phyloP scores from a whole-genome alignment of 768 basidiomycete genomes.

The Candolleomyces eurysporus region DNA sequence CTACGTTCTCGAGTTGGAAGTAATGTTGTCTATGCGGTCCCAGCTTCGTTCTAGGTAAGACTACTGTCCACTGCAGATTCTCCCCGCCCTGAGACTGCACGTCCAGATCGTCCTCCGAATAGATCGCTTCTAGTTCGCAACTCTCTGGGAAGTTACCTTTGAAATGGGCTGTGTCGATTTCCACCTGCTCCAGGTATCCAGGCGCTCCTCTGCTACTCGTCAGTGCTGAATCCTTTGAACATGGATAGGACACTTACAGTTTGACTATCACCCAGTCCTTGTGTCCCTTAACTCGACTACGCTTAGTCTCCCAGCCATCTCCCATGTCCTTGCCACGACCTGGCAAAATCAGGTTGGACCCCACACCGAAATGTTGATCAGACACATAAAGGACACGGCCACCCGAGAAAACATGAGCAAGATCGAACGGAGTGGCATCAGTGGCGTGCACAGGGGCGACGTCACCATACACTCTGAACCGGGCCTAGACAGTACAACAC shows the following conservation, averaged over 20 bases:
- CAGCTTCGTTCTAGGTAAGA: slow-evolving; percentile 76
- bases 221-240: background rate
- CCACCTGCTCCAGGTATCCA: slow-evolving; percentile 70
- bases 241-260: slow-evolving; percentile 52
- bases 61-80: slow-evolving; percentile 62
- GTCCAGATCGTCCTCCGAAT: slow-evolving; percentile 32
- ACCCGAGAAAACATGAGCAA: slow-evolving; percentile 89
- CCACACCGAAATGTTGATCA: slow-evolving; percentile 94
- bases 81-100: slow-evolving; percentile 32
- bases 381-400: slow-evolving; percentile 82
- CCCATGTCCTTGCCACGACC: slow-evolving; percentile 95
- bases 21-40: slow-evolving; percentile 89
- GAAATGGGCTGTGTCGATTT: slow-evolving; percentile 94
- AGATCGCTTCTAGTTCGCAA: slow-evolving; percentile 73
- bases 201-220: slow-evolving; percentile 57
- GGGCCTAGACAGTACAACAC: slow-evolving; percentile 52
- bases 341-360: slow-evolving; percentile 87
- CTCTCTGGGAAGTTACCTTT: slow-evolving; percentile 94
- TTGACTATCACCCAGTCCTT: slow-evolving; percentile 91
- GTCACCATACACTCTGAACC: slow-evolving; percentile 88
- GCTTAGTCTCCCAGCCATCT: slow-evolving; percentile 97
- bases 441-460: slow-evolving; percentile 65
- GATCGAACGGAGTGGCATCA: slow-evolving; percentile 59
- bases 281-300: slow-evolving; percentile 76
- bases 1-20: slow-evolving; percentile 75